Conservation (phyloP, 495 filamentous ascomycete genomes). For the Tuber magnatum region DNA sequence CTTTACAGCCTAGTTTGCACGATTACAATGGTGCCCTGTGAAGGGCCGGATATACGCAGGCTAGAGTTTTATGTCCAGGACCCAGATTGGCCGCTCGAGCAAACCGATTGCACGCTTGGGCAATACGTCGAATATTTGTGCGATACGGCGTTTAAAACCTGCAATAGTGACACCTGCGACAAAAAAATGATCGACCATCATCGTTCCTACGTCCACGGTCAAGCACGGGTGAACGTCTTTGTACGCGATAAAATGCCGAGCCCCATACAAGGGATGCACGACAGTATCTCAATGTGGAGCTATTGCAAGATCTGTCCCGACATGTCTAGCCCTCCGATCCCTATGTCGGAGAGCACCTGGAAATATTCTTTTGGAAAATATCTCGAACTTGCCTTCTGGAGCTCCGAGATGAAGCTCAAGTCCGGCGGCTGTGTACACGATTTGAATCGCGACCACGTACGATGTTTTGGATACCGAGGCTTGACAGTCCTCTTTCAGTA, state of each 20-base stretch:
- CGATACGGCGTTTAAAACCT: constrained; percentile 62
- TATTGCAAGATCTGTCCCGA: constrained; percentile 77
- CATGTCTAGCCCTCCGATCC: constrained; percentile 77
- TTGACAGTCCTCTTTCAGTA: constrained; percentile 83
- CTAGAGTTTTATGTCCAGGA: constrained; percentile 88
- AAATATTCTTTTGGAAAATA: constrained; percentile 99
- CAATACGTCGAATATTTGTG: constrained; percentile 94
- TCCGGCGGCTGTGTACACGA: constrained; percentile 87
- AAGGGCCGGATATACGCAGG: constrained; percentile 76
- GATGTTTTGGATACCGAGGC: constrained; percentile 85
- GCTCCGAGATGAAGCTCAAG: constrained; percentile 68
- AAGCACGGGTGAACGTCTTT: constrained; percentile 84
- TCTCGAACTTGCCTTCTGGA: constrained; percentile 94
- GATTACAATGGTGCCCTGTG: constrained; percentile 80
- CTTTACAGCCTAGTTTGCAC: constrained; percentile 90
- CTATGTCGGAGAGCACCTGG: constrained; percentile 94
- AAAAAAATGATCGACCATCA: constrained; percentile 87
- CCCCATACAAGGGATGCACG: constrained; percentile 61
- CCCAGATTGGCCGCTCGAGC: constrained; percentile 50
- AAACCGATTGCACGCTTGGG: constrained; percentile 74
- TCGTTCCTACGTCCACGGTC: constrained; percentile 93
- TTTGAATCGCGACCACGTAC: constrained; percentile 80
- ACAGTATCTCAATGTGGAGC: constrained; percentile 95
- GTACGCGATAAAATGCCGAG: constrained; percentile 63
- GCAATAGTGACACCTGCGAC: constrained; percentile 78